A percentile compares a stretch with the other conserved stretches of the same genome.
phyloP scores from a whole-genome alignment of 177 flowering plant species.

The Vitis hybrid region DNA sequence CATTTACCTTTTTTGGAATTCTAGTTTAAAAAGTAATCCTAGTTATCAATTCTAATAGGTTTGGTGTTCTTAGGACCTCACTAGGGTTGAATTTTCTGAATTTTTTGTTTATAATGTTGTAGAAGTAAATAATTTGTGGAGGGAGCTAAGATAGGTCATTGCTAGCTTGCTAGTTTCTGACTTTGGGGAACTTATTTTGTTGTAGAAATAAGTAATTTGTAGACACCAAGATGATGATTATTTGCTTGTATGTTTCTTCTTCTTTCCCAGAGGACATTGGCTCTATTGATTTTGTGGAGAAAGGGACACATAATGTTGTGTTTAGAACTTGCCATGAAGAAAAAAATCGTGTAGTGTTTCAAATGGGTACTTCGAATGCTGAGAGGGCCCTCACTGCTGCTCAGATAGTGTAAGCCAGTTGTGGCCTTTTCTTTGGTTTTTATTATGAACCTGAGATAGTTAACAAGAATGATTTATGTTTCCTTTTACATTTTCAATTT shows the following conservation, averaged over 20 bases:
- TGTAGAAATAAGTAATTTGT: not conserved
- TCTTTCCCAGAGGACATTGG: constrained; percentile 53
- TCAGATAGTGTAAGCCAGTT: constrained; percentile 67
- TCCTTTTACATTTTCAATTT: too few species aligned
- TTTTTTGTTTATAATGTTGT: too few species aligned
- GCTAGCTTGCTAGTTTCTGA: too few species aligned
- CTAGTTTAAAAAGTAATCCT: too few species aligned
- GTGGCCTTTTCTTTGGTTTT: not conserved
- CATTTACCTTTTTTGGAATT: too few species aligned
- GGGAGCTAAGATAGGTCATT: too few species aligned
- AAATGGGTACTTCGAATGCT: constrained; percentile 95
- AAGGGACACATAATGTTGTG: constrained; percentile 70
- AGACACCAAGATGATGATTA: not conserved
- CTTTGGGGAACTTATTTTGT: not conserved
- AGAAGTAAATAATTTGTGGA: too few species aligned
- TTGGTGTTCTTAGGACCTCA: too few species aligned
- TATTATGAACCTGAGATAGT: too few species aligned
- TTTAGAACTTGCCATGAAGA: constrained; percentile 85
- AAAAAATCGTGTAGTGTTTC: constrained; percentile 72
- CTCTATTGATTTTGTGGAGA: constrained; percentile 82
- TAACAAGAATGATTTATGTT: too few species aligned
- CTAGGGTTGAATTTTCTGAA: too few species aligned
- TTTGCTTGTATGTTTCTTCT: not conserved
- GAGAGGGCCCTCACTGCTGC: constrained; percentile 86
- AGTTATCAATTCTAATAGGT: too few species aligned